These are phyloP conservation scores for Calonectria pauciramosa DNA, from an alignment of 2,329 filamentous ascomycete genomes.

Conservation along the genomic window DNA sequence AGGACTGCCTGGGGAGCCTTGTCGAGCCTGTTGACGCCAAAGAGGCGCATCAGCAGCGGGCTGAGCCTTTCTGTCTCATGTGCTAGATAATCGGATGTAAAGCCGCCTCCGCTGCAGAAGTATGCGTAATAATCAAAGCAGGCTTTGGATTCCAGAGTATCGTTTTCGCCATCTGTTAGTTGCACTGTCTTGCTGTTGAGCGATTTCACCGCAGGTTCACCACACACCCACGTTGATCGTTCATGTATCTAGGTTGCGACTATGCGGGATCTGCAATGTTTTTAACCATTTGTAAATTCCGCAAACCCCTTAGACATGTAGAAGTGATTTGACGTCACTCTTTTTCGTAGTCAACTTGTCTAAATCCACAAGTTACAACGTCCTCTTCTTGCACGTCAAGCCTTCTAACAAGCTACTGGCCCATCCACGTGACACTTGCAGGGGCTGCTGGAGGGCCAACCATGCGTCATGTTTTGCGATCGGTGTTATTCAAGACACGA, in stretches of 20 bases:
- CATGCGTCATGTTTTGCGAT: neutral
- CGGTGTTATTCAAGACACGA: neutral
- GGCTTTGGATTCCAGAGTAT: neutral
- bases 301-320: neutral
- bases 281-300: neutral
- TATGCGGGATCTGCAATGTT: neutral
- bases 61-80: neutral
- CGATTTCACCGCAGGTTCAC: neutral
- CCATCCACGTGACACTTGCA: neutral
- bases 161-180: neutral
- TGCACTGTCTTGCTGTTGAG: neutral
- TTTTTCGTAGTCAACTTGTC: neutral
- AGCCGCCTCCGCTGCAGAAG: neutral
- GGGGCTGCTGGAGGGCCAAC: neutral
- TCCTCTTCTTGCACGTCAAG: neutral
- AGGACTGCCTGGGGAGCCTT: neutral
- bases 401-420: neutral
- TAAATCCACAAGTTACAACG: neutral
- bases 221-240: neutral
- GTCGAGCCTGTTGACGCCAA: neutral
- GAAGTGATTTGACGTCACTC: neutral
- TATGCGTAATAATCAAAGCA: neutral
- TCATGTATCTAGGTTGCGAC: neutral
- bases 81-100: neutral
- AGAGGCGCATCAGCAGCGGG: neutral